Conservation (phyloP, 768 basidiomycete genomes). For the Candolleomyces efflorescens region DNA sequence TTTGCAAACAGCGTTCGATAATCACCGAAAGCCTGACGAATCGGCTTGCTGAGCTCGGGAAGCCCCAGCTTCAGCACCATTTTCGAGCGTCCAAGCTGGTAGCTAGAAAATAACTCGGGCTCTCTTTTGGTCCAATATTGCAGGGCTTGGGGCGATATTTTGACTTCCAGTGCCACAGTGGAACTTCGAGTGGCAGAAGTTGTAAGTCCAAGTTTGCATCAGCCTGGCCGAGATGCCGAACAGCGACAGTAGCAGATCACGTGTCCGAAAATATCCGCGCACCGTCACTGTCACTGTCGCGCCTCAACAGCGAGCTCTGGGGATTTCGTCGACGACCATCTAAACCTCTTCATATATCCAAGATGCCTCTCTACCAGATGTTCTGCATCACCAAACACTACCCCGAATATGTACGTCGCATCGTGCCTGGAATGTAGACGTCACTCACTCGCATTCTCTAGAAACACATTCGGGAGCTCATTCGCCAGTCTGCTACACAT, state of each 20-base stretch:
- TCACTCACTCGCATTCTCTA: slow-evolving; percentile 23
- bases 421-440: not conserved
- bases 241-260: not conserved
- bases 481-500: slow-evolving; percentile 64
- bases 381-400: slow-evolving; percentile 79
- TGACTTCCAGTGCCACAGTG: too few relatives aligned
- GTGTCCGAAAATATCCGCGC: not conserved
- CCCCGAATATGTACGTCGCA: slow-evolving; percentile 59
- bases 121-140: too few relatives aligned
- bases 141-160: too few relatives aligned
- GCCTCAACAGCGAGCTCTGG: not conserved
- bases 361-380: slow-evolving; percentile 89
- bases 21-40: not conserved
- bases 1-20: not conserved
- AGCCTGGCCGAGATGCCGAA: not conserved
- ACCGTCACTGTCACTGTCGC: not conserved
- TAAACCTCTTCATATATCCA: slow-evolving; percentile 3
- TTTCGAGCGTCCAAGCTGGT: too few relatives aligned
- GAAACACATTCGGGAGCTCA: slow-evolving; percentile 73
- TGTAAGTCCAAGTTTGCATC: too few relatives aligned
- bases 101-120: too few relatives aligned
- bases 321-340: not conserved
- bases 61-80: too few relatives aligned
- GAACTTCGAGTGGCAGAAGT: too few relatives aligned
- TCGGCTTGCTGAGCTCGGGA: not conserved